A percentile compares a stretch with the other conserved stretches of the same genome.
phyloP scores from a whole-genome alignment of 805 yeast species.

The Saccharomycopsis synnaedendra region DNA sequence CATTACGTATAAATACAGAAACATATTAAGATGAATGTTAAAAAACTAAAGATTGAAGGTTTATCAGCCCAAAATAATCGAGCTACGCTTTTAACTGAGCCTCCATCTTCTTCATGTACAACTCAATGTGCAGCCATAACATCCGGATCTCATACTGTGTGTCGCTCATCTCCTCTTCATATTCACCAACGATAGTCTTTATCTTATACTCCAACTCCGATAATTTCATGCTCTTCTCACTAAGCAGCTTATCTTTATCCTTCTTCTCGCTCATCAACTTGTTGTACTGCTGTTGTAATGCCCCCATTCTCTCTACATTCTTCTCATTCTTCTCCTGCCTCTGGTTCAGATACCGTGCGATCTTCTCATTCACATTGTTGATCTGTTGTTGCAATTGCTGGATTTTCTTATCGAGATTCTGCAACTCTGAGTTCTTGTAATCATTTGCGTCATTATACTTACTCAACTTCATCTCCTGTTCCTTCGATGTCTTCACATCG shows the following conservation, averaged over 20 bases:
- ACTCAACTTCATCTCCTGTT: conserved; percentile 8
- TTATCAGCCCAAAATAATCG: too few relatives aligned
- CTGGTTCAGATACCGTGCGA: conserved; percentile 25
- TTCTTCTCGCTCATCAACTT: conserved; percentile 27
- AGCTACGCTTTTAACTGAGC: background rate
- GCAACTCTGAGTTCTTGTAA: conserved; percentile 11
- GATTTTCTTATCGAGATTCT: conserved; percentile 25
- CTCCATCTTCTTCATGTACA: conserved; percentile 12
- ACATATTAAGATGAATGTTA: too few relatives aligned
- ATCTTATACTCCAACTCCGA: conserved; percentile 29
- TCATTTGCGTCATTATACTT: conserved; percentile 12
- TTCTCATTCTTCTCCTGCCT: conserved; percentile 26
- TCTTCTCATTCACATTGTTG: conserved; percentile 30
- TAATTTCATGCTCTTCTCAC: conserved; percentile 25
- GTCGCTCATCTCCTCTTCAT: conserved; percentile 29
- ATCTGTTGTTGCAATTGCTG: conserved; percentile 30
- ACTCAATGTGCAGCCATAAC: conserved; percentile 20
- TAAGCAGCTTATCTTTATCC: conserved; percentile 27
- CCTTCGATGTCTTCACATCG: conserved; percentile 11
- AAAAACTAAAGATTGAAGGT: too few relatives aligned
- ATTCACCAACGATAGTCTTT: conserved; percentile 23
- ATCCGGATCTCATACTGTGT: conserved; percentile 24
- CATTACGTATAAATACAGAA: too few relatives aligned
- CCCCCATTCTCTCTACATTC: conserved; percentile 24
- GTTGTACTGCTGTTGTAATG: conserved; percentile 26